Evolutionary conservation across 805 yeast species (phyloP), one percentile per base, ranked within the genome.

Genomic region (Zygosaccharomyces bailii): DNA sequence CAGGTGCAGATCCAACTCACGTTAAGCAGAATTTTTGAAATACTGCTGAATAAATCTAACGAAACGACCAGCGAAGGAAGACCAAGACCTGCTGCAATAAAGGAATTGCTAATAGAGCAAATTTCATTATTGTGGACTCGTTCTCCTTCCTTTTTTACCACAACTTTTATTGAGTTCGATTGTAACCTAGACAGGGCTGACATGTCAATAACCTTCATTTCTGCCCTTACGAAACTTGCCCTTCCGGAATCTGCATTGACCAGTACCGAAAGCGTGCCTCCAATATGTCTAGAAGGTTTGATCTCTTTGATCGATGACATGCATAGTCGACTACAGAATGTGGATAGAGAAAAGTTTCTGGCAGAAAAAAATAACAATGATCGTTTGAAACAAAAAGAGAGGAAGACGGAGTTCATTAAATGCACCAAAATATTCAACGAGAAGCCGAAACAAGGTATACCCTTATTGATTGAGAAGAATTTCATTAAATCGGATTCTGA

Each of bases 131-230:
- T 86, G 21, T 86, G 95, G 95, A 76, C 83, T 4, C 75, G 96
- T 46, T 79, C 86, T 0, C 91, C 96, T 1, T 68, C 76, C 3
- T 82, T 87, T 45, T 88, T 89, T 62, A 78, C 88, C 10, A 76
- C 80, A 34, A 63, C 90, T 27, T 93, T 86, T 61, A 81, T 86
- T 44, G 82, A 82, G 45, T 93, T 81, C 61, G 99, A 93, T 63
- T 91, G 98, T 65, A 91, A 88, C 59, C 81, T 88, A 52, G 95
- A 88, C 48, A 79, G 91, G 52, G 74, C 83, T 1, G 96, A 93
- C 60, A 66, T 95, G 44, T 75, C 91, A 11, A 75, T 75, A 17
- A 76, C 79, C 30, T 67, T 86, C 20, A 62, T 93, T 33, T 84
- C 84, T 36, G 77, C 84, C 36, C 71, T 93, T 43, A 80, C 95